phyloP scores from a whole-genome alignment of 2,329 filamentous ascomycete species.

The Raffaelea deltoideospora region DNA sequence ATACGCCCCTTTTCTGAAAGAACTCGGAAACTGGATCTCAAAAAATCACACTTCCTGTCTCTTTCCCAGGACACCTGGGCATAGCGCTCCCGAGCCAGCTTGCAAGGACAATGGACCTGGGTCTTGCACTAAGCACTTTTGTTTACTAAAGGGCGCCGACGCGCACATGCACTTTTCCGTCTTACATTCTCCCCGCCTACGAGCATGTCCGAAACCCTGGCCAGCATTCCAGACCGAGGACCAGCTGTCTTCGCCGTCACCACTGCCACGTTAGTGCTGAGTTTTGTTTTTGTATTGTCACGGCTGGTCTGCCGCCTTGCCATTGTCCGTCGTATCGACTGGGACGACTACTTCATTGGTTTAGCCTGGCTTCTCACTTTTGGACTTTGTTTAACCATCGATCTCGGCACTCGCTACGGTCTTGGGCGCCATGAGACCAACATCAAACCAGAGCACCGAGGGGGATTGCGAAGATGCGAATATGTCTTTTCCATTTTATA shows the following conservation, averaged over 20 bases:
- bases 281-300: slow-evolving; percentile 59
- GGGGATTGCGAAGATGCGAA: slow-evolving; percentile 40
- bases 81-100: too few relatives aligned
- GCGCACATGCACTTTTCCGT: too few relatives aligned
- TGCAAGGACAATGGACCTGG: too few relatives aligned
- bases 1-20: too few relatives aligned
- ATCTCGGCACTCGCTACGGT: slow-evolving; percentile 46
- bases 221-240: slow-evolving; percentile 31
- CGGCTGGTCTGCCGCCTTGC: slow-evolving; percentile 58
- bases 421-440: slow-evolving; percentile 52
- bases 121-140: too few relatives aligned
- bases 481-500: slow-evolving; percentile 52
- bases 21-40: too few relatives aligned
- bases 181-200: too few relatives aligned
- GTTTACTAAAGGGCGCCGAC: too few relatives aligned
- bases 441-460: slow-evolving; percentile 33
- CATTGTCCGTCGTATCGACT: slow-evolving; percentile 55
- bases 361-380: slow-evolving; percentile 62
- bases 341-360: slow-evolving; percentile 72
- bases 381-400: slow-evolving; percentile 51
- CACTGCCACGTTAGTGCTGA: slow-evolving; percentile 50
- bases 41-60: too few relatives aligned
- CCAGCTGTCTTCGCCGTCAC: slow-evolving; percentile 55
- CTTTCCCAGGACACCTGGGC: too few relatives aligned
- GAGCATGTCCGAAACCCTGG: not conserved